phyloP scores from a whole-genome alignment of 2,329 filamentous ascomycete species.

The Xylaria sp. region DNA sequence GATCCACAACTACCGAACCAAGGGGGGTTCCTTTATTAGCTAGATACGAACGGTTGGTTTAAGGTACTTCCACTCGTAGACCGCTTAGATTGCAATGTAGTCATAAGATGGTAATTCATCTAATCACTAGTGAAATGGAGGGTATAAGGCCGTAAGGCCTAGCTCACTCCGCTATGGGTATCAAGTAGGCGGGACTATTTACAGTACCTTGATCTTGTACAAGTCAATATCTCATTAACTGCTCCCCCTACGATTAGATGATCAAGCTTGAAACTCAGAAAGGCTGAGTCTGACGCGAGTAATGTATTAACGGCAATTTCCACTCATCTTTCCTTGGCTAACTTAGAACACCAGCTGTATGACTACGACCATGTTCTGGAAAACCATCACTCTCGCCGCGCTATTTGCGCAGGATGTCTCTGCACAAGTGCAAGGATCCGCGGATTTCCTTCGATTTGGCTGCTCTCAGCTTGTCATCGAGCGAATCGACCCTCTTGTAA shows the following conservation, averaged over 20 bases:
- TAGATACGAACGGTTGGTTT: background rate
- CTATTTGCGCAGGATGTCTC: slow-evolving; percentile 6
- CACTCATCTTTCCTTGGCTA: background rate
- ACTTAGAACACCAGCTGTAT: background rate
- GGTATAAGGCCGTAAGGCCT: slow-evolving; percentile 2
- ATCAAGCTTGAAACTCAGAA: background rate
- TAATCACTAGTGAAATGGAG: background rate
- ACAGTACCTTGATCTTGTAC: background rate
- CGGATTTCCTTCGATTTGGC: slow-evolving; percentile 21
- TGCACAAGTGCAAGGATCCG: slow-evolving; percentile 20
- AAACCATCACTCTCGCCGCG: slow-evolving; percentile 7
- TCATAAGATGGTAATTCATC: slow-evolving; percentile 6
- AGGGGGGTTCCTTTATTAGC: slow-evolving; percentile 4
- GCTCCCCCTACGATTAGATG: background rate
- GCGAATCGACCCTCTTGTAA: slow-evolving; percentile 18
- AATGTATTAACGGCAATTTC: background rate
- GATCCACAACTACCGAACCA: slow-evolving; percentile 21
- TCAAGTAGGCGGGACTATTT: background rate
- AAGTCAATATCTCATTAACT: background rate
- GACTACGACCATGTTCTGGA: slow-evolving; percentile 13
- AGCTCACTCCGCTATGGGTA: background rate
- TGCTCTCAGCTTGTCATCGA: slow-evolving; percentile 23
- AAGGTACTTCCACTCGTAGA: background rate
- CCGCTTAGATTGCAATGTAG: background rate
- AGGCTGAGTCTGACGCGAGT: background rate